Evolutionary conservation across 768 basidiomycete genomes (phyloP), one percentile per base, ranked within the genome.

Genomic region (Boletus pseudo-olivaceus): DNA sequence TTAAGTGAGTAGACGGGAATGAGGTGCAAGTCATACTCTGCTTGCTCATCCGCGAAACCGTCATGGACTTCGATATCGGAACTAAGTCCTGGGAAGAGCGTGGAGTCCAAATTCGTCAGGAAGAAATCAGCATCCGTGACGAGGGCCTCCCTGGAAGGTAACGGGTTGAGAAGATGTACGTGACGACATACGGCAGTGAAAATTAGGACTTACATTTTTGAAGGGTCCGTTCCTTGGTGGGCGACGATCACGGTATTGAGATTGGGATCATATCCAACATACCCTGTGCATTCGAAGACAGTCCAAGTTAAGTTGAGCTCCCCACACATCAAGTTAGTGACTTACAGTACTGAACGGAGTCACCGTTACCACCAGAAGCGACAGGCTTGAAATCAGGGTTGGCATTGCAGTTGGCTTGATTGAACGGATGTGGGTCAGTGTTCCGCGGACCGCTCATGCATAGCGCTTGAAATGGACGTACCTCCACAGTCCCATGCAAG

Each of bases 401-500:
- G 4, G 77, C 79, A 1, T 73, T 42, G 59, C 81, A 83, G 60
- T 79, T 73, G 17, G 65, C 77, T 79, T 34, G 3, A 56, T 45
- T 48, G 11, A 45, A 41, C n/a, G 4, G 9, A 5, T 37, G 34
- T 27, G 11, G 30, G 20, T 57, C 29, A 49, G 27, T 26, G 15
- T 44, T 39, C 19, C 14, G 20, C 10, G 26, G 10, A 50, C 1
- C 0, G 1, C n/a, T 20, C 23, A 5, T 33, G 20, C 15, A 44
- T 10, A 41, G 35, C 26, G 10, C 5, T 35, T 51, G 7, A 15
- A 37, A 30, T 39, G n/a, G 40, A 68, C 75, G 51, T 56, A 80
- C 82, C 56, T 67, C 84, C 84, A 65, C 83, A 85, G 30, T 74
- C 63, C 81, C 83, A 84, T 20, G 72, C 70, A 39, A 76, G 57